Evolutionary conservation across 2,329 filamentous ascomycete genomes (phyloP), one percentile per base, ranked within the genome.

Genomic region (Colletotrichum sp.): DNA sequence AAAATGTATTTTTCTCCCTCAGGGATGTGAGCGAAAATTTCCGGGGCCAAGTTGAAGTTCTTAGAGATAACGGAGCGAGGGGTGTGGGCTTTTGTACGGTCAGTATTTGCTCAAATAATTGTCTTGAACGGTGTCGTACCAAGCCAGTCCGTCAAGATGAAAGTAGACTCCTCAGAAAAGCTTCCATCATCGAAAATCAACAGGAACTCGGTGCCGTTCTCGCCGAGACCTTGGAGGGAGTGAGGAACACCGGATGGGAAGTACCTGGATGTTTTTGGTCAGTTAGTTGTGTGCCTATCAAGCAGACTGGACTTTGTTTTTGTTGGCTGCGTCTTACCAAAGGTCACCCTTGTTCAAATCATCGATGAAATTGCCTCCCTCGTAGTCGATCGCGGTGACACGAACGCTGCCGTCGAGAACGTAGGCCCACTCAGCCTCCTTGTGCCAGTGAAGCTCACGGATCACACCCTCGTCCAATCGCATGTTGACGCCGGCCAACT

Each of bases 401-500:
- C 94, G 91, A 25, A 94, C 93, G 72, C 89, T 89, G 64, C 94
- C 94, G 69, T 93, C 91, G 1, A 95, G 89, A 5, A 95, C 92
- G 77, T 94, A 95, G 1, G 93, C 93, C 94, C 94, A 95, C 81
- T 96, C 94, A 32, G 93, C 93, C 82, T 95, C 93, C 79, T 94
- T 95, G 86, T 96, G 94, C 94, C 94, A 96, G 82, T 96, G 94
- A 7, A 96, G 88, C 82, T 96, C 94, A 30, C 94, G 92, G 79
- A 95, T 95, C 36, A 93, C 94, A 34, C 93, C 93, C 77, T 91
- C 86, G 57, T 93, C 93, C 3, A 96, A 90, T n/a, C 94, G 90
- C 94, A 96, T 96, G 82, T 95, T 95, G 71, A 95, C 94, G 49
- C 92, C 92, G 4, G 94, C 94, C 63, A 96, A 89, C 81, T 95